phyloP scores from a whole-genome alignment of 2,329 filamentous ascomycete genomes.

The Diaporthe helianthi region DNA sequence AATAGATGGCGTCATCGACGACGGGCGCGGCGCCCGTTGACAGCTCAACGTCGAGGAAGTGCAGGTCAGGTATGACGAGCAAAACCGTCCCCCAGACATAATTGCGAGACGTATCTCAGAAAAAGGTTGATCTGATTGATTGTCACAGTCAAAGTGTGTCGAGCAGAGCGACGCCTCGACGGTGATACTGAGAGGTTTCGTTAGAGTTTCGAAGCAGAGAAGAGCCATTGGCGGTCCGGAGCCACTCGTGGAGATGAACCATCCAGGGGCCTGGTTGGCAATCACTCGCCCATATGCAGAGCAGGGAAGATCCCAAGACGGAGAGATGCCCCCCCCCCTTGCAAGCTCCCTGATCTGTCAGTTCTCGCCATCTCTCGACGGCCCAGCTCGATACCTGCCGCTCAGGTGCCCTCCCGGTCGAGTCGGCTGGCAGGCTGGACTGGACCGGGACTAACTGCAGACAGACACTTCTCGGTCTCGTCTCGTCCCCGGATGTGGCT shows the following conservation, averaged over 20 bases:
- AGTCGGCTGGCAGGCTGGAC: slow-evolving; percentile 4
- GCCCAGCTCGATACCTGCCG: slow-evolving; percentile 20
- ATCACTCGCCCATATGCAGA: slow-evolving; percentile 16
- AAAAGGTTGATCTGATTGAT: slow-evolving; percentile 7
- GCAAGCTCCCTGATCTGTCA: slow-evolving; percentile 29
- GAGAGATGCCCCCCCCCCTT: slow-evolving; percentile 2
- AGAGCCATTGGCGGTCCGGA: slow-evolving; percentile 27
- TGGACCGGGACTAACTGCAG: background rate
- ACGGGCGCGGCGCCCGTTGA: slow-evolving; percentile 5
- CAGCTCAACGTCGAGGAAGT: background rate
- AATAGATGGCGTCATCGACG: slow-evolving; percentile 17
- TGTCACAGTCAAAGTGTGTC: slow-evolving; percentile 19
- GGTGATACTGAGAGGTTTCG: slow-evolving; percentile 29
- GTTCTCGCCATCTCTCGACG: slow-evolving; percentile 19
- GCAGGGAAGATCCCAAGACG: slow-evolving; percentile 20
- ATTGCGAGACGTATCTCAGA: slow-evolving; percentile 9
- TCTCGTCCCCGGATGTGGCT: slow-evolving; percentile 25
- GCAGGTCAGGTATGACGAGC: background rate
- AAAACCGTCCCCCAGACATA: background rate
- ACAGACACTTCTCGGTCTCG: slow-evolving; percentile 11
- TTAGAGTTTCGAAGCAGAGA: slow-evolving; percentile 32
- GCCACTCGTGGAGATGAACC: slow-evolving; percentile 26
- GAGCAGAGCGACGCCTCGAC: slow-evolving; percentile 14
- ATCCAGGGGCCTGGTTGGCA: slow-evolving; percentile 14
- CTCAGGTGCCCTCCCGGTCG: slow-evolving; percentile 16